Conservation (phyloP, 768 basidiomycete species). For the Exidia glandulosa region DNA sequence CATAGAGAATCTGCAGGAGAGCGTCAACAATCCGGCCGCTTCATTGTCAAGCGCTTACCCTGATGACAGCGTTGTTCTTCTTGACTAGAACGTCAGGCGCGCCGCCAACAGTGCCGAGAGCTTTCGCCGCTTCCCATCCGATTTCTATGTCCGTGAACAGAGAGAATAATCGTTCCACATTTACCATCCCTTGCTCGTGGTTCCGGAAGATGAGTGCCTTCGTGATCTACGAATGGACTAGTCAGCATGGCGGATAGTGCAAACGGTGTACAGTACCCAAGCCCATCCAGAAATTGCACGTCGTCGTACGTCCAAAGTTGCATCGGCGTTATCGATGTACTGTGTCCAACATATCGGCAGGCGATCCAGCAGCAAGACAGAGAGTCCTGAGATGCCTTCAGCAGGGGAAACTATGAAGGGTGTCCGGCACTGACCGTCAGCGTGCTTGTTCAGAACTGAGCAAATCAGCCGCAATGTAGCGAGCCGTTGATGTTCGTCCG, state of each 20-base stretch:
- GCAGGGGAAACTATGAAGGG: slow-evolving; percentile 12
- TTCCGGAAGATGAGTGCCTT: slow-evolving; percentile 72
- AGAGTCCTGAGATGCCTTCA: slow-evolving; percentile 25
- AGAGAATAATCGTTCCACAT: slow-evolving; percentile 55
- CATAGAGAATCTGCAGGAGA: slow-evolving; percentile 47
- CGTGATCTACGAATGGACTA: slow-evolving; percentile 39
- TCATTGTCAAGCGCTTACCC: slow-evolving; percentile 37
- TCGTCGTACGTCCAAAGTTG: slow-evolving; percentile 29
- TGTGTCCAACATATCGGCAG: not conserved
- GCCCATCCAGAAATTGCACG: slow-evolving; percentile 50
- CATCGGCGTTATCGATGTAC: not conserved
- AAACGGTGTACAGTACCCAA: slow-evolving; percentile 39
- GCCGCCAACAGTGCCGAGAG: slow-evolving; percentile 52
- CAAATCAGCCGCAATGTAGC: slow-evolving; percentile 31
- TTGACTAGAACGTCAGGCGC: slow-evolving; percentile 61
- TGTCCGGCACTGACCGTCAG: slow-evolving; percentile 38
- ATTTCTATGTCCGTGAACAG: slow-evolving; percentile 57
- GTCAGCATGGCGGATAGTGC: not conserved
- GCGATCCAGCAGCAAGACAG: not conserved
- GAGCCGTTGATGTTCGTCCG: slow-evolving; percentile 16
- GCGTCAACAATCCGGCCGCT: not conserved
- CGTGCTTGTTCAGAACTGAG: slow-evolving; percentile 69
- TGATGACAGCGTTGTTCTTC: slow-evolving; percentile 63
- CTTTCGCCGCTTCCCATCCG: slow-evolving; percentile 63
- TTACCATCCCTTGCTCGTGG: slow-evolving; percentile 43